Base-by-base conservation (phyloP, 768 basidiomycete genomes). In the Naganishia friedmannii region DNA sequence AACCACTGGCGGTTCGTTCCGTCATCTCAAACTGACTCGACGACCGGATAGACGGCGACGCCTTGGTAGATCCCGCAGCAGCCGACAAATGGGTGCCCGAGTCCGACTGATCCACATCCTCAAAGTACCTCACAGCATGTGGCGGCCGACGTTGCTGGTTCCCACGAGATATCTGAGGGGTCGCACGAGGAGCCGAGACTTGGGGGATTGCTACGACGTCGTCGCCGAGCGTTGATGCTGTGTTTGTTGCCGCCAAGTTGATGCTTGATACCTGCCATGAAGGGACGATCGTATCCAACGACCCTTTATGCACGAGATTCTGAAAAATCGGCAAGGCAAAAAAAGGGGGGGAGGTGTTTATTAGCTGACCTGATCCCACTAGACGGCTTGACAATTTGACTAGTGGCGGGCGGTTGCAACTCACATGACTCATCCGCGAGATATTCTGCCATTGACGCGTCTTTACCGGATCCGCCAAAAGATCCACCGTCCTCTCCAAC, bases 1-100 rank as follows among this genome's bases (percentile, higher is more conserved):
- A 51, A 51, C 23, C 48, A 51, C 48, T 51, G 48, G 48, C 48
- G n/a, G 48, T 51, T 6, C 48, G 48, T 51, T 51, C n/a, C 48
- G 23, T n/a, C 48, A 12, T 23, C 3, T 51, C 48, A 51, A 51
- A 51, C n/a, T 51, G 48, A 23, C 48, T 51, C 23, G 9, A 4
- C 34, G 45, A 23, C 3, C 48, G 48, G n/a, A 51, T 7, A 13
- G 48, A 51, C 48, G 48, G 48, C 23, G 48, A n/a, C 23, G 19
- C 6, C n/a, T n/a, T n/a, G n/a, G n/a, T 26, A 21, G 48, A 51
- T 51, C 42, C n/a, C n/a, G n/a, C 42, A 17, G 2, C 15, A 2
- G 42, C 42, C 42, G 15, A 15, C 42, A 17, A 42, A 42, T 10
- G 42, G 42, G 42, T 42, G 15, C 42, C 42, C 7, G 42, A 8